Evolutionary conservation across 2,329 filamentous ascomycete genomes (phyloP).

Genomic region (Neurospora sp.): DNA sequence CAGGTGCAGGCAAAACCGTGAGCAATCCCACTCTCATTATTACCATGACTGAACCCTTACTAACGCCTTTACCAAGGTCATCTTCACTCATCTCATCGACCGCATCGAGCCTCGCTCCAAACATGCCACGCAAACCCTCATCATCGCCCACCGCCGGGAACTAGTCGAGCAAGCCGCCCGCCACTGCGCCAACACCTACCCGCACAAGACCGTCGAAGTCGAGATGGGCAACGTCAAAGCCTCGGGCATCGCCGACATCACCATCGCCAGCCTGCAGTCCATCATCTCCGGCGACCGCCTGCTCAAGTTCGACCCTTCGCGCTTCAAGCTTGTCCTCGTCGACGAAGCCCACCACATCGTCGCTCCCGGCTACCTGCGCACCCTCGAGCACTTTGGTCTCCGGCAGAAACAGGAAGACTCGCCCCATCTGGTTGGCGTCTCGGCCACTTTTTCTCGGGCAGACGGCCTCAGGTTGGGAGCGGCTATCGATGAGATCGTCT

Average conservation of each 20-base stretch:
- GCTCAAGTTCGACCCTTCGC: conserved; percentile 66
- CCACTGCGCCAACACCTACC: conserved; percentile 76
- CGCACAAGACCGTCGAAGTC: conserved; percentile 70
- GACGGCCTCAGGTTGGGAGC: conserved; percentile 75
- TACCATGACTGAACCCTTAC: not conserved
- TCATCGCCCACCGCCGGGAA: conserved; percentile 85
- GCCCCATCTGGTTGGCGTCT: conserved; percentile 72
- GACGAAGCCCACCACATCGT: conserved; percentile 98
- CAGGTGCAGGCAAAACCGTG: conserved; percentile 82
- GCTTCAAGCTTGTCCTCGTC: conserved; percentile 84
- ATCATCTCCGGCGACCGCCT: conserved; percentile 68
- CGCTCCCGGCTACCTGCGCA: conserved; percentile 64
- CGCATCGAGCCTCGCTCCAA: conserved; percentile 50
- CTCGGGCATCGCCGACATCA: conserved; percentile 78
- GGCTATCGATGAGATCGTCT: conserved; percentile 91
- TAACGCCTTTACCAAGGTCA: conserved; percentile 47
- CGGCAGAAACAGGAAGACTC: conserved; percentile 32
- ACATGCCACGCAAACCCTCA: conserved; percentile 66
- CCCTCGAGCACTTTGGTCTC: conserved; percentile 71
- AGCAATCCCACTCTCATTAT: conserved; percentile 12
- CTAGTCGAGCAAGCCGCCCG: conserved; percentile 86
- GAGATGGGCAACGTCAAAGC: conserved; percentile 80
- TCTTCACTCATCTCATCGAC: conserved; percentile 91
- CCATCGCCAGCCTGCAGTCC: conserved; percentile 81
- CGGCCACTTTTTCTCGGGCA: conserved; percentile 67